A percentile compares a stretch with the other conserved stretches of the same genome.
These are phyloP conservation scores for Acanthamoeba quina DNA, from an alignment of 208 protist genomes.

Conservation along the genomic window DNA sequence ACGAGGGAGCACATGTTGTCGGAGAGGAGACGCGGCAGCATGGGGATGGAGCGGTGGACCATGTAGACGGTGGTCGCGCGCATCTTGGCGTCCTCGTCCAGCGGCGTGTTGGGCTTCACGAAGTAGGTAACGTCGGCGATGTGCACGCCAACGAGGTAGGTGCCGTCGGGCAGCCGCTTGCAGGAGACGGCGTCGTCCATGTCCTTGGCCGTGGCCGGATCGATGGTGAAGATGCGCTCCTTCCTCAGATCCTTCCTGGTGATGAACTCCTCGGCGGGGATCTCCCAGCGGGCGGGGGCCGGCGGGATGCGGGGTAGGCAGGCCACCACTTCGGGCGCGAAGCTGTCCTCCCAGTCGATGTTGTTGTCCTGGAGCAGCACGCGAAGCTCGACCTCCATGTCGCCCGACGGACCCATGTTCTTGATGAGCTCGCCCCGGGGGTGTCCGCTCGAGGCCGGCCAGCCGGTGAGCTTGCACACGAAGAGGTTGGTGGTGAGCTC, in stretches of 20 bases:
- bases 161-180: slow-evolving; percentile 82
- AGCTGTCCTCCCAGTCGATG: slow-evolving; percentile 82
- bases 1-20: slow-evolving; percentile 95
- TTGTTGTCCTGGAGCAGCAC: slow-evolving; percentile 87
- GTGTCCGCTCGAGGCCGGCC: slow-evolving; percentile 57
- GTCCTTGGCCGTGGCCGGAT: slow-evolving; percentile 92
- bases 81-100: slow-evolving; percentile 92
- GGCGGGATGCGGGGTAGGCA: slow-evolving; percentile 58
- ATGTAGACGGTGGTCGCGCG: slow-evolving; percentile 93
- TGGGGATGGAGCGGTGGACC: slow-evolving; percentile 89
- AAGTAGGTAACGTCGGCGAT: slow-evolving; percentile 97
- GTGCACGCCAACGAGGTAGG: slow-evolving; percentile 93
- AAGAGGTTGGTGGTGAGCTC: slow-evolving; percentile 74
- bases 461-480: slow-evolving; percentile 73
- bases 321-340: slow-evolving; percentile 70
- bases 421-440: slow-evolving; percentile 75
- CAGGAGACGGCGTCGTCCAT: slow-evolving; percentile 92
- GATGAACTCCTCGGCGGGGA: slow-evolving; percentile 80
- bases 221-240: slow-evolving; percentile 89
- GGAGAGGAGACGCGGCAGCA: slow-evolving; percentile 88
- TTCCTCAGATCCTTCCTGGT: slow-evolving; percentile 87
- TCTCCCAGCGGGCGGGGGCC: slow-evolving; percentile 76
- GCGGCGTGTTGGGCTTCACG: slow-evolving; percentile 86
- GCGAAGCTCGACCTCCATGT: slow-evolving; percentile 89
- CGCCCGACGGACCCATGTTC: slow-evolving; percentile 87